These are phyloP conservation scores for Coprinopsis marcescibilis DNA, from an alignment of 768 basidiomycete species.

Conservation along the genomic window DNA sequence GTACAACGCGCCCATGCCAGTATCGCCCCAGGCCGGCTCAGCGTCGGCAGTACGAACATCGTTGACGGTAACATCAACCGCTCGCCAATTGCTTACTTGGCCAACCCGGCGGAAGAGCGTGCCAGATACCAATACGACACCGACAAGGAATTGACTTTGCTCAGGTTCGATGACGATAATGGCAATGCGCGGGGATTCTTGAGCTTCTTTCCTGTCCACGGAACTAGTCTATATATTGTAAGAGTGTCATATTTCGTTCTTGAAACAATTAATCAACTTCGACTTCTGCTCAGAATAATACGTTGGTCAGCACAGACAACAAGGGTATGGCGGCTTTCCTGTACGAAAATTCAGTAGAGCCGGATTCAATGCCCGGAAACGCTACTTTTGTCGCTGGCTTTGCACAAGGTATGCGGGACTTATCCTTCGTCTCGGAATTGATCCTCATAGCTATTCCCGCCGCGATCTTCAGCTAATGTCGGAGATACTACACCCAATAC, in stretches of 20 bases:
- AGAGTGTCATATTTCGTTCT: conserved; percentile 5
- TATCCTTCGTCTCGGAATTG: conserved; percentile 1
- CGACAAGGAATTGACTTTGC: conserved; percentile 67
- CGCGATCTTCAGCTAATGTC: conserved; percentile 65
- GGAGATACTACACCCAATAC: conserved; percentile 79
- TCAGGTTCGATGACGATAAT: conserved; percentile 55
- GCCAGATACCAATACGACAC: conserved; percentile 63
- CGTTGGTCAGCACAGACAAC: conserved; percentile 75
- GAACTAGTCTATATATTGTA: conserved; percentile 75
- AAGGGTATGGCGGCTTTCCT: conserved; percentile 83
- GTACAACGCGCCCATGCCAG: conserved; percentile 62
- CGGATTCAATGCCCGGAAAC: conserved; percentile 60
- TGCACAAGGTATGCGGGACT: conserved; percentile 49
- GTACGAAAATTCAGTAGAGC: conserved; percentile 68
- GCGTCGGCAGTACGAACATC: conserved; percentile 65
- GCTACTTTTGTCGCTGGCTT: conserved; percentile 71
- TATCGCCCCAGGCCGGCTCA: conserved; percentile 53
- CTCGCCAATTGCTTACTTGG: conserved; percentile 69
- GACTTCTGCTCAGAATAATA: conserved; percentile 55
- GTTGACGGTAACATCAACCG: conserved; percentile 68
- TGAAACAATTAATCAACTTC: neutral
- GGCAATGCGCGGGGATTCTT: conserved; percentile 62
- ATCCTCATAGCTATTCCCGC: conserved; percentile 8
- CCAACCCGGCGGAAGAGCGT: conserved; percentile 67
- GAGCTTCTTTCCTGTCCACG: conserved; percentile 76